These are phyloP conservation scores for Aspergillus pseudoglaucus DNA, from an alignment of 2,329 filamentous ascomycete genomes.

Conservation along the genomic window DNA sequence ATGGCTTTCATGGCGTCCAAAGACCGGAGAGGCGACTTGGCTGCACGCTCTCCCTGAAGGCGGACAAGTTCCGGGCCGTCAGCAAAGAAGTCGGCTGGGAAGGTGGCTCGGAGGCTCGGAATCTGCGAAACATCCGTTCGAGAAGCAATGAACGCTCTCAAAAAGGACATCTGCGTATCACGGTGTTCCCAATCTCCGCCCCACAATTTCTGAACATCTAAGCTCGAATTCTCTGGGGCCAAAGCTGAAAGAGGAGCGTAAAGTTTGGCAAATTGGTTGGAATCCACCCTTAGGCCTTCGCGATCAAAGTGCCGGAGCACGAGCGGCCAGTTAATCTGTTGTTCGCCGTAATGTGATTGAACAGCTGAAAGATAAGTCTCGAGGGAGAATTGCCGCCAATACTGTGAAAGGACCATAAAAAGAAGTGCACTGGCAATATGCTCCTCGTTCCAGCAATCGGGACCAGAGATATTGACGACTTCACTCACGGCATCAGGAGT, in stretches of 20 bases:
- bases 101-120: slow-evolving; percentile 71
- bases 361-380: slow-evolving; percentile 60
- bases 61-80: slow-evolving; percentile 55
- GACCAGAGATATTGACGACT: slow-evolving; percentile 49
- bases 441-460: slow-evolving; percentile 66
- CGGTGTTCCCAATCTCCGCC: slow-evolving; percentile 80
- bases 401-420: slow-evolving; percentile 59
- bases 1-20: slow-evolving; percentile 69
- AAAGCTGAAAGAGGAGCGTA: slow-evolving; percentile 73
- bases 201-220: slow-evolving; percentile 87
- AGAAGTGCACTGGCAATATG: slow-evolving; percentile 77
- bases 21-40: slow-evolving; percentile 82
- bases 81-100: slow-evolving; percentile 59
- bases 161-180: slow-evolving; percentile 87
- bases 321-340: slow-evolving; percentile 58
- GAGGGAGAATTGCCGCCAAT: slow-evolving; percentile 58
- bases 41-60: slow-evolving; percentile 57
- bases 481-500: slow-evolving; percentile 65
- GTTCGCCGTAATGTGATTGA: slow-evolving; percentile 49
- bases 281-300: slow-evolving; percentile 66
- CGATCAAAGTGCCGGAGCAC: slow-evolving; percentile 77
- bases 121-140: slow-evolving; percentile 77
- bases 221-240: slow-evolving; percentile 54
- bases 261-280: slow-evolving; percentile 71
- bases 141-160: slow-evolving; percentile 76